Percentiles rank a stretch among this genome's conserved stretches.
These are phyloP conservation scores for Trichoderma asperellum DNA, from an alignment of 2,329 filamentous ascomycete genomes.

Conservation along the genomic window DNA sequence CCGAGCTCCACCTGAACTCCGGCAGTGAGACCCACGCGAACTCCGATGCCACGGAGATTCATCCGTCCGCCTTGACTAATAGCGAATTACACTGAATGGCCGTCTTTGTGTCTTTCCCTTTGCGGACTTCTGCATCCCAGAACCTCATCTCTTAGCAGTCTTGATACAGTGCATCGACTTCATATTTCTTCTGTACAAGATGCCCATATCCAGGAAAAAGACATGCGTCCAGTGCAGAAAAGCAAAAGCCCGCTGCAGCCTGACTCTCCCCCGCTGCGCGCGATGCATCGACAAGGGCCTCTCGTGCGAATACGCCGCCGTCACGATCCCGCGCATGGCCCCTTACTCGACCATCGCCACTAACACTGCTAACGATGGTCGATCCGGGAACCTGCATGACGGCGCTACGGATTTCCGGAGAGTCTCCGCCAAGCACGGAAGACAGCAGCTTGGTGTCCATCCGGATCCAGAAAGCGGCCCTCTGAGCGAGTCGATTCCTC, in stretches of 20 bases:
- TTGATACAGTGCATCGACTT: neutral
- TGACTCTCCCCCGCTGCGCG: constrained; percentile 26
- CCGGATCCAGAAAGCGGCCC: neutral
- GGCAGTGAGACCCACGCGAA: constrained; percentile 17
- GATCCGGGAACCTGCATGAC: neutral
- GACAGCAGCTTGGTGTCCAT: neutral
- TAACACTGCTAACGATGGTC: neutral
- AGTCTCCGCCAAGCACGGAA: neutral
- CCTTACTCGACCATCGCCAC: neutral
- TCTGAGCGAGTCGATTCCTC: neutral
- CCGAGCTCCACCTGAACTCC: constrained; percentile 27
- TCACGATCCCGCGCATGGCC: neutral
- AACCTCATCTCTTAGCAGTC: neutral
- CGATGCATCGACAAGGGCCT: constrained; percentile 27
- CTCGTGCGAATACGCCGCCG: constrained; percentile 28
- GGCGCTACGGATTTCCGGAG: neutral
- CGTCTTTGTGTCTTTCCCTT: neutral
- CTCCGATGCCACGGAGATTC: constrained; percentile 12
- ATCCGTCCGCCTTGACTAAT: neutral
- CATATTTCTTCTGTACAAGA: neutral
- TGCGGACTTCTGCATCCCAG: neutral
- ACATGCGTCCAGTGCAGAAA: constrained; percentile 31
- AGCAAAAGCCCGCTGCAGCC: constrained; percentile 30
- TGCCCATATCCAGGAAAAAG: constrained; percentile 32
- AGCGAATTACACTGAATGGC: neutral